These are phyloP conservation scores for Chimonanthus salicifolius DNA, from an alignment of 164 flowering plant species.

Conservation along the genomic window DNA sequence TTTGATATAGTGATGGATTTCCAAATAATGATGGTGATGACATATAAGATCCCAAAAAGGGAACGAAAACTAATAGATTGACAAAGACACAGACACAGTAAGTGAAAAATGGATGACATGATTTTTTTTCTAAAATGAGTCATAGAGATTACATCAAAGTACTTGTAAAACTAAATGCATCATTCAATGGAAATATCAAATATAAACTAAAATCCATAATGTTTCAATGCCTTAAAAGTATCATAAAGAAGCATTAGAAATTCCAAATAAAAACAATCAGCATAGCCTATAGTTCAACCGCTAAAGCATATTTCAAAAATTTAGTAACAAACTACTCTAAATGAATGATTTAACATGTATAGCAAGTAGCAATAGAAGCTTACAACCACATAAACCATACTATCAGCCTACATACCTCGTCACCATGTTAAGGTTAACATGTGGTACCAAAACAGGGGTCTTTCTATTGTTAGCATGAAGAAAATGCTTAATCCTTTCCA, in stretches of 20 bases:
- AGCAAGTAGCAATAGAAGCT: background rate
- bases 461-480: slow-evolving; percentile 59
- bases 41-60: too few species aligned
- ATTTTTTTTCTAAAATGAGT: too few species aligned
- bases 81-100: too few species aligned
- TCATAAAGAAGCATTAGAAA: background rate
- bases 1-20: too few species aligned
- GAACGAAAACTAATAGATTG: too few species aligned
- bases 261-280: background rate
- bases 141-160: too few species aligned
- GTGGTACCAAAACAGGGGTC: slow-evolving; percentile 77
- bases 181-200: too few species aligned
- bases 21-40: too few species aligned
- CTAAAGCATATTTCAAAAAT: background rate
- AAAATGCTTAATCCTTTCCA: slow-evolving; percentile 64
- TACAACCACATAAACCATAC: background rate
- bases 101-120: too few species aligned
- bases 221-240: background rate
- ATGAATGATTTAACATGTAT: background rate
- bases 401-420: slow-evolving; percentile 46
- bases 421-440: slow-evolving; percentile 46
- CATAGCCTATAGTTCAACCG: background rate
- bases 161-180: too few species aligned
- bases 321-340: too few species aligned
- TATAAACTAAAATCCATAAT: too few species aligned